phyloP scores from a whole-genome alignment of 2,329 filamentous ascomycete genomes.

The Fulvia fulva region DNA sequence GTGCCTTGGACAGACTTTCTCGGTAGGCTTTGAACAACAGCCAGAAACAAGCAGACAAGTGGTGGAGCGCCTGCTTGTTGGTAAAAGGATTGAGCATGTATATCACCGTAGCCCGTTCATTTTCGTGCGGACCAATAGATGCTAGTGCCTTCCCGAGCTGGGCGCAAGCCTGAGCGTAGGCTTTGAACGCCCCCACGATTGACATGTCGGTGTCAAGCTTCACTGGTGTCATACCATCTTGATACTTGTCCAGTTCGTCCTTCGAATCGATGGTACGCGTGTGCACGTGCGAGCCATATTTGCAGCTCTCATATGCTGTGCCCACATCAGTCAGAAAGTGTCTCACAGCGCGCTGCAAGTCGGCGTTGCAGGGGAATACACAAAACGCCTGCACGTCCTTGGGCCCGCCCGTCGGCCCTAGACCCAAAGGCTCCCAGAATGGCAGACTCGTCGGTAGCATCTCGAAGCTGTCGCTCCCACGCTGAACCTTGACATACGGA shows the following conservation, averaged over 20 bases:
- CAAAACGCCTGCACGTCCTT: slow-evolving; percentile 71
- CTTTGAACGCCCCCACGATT: slow-evolving; percentile 19
- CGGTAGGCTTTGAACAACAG: slow-evolving; percentile 65
- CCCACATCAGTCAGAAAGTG: slow-evolving; percentile 65
- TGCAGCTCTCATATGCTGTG: slow-evolving; percentile 68
- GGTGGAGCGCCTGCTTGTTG: slow-evolving; percentile 41
- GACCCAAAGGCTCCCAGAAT: slow-evolving; percentile 78
- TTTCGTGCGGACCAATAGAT: slow-evolving; percentile 20
- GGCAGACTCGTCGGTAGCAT: slow-evolving; percentile 68
- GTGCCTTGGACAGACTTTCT: slow-evolving; percentile 61
- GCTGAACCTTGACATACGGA: slow-evolving; percentile 68
- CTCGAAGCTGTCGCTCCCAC: slow-evolving; percentile 66
- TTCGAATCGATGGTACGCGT: slow-evolving; percentile 38
- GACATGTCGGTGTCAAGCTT: slow-evolving; percentile 18
- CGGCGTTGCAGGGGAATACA: slow-evolving; percentile 63
- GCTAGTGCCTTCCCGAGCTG: slow-evolving; percentile 29
- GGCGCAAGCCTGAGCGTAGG: slow-evolving; percentile 23
- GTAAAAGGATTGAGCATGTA: slow-evolving; percentile 69
- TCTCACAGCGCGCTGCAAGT: slow-evolving; percentile 57
- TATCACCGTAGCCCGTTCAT: slow-evolving; percentile 59
- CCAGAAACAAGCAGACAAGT: slow-evolving; percentile 71
- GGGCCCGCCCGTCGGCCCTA: slow-evolving; percentile 64
- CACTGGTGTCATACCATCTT: slow-evolving; percentile 39
- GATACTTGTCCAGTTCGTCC: slow-evolving; percentile 22
- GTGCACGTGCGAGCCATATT: slow-evolving; percentile 59